A percentile compares a stretch with the other conserved stretches of the same genome.
Evolutionary conservation across 306 rosid species (phyloP).

Genomic region (Fagus crenata): DNA sequence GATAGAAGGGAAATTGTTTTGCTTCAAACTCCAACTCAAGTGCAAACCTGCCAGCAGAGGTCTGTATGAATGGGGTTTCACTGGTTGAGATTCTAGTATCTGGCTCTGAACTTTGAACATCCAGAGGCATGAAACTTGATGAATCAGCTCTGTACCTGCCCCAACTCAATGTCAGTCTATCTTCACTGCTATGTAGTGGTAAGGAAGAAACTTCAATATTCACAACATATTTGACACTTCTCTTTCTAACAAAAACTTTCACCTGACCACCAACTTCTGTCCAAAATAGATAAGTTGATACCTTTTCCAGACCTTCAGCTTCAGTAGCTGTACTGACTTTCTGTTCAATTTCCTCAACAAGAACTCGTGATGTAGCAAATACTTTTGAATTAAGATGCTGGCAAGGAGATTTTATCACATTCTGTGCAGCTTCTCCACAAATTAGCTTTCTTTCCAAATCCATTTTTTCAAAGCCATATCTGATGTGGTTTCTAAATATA

Average conservation of each 20-base stretch:
- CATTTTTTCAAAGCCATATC: constrained; percentile 33
- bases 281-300: constrained; percentile 62
- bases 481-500: constrained; percentile 23
- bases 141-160: constrained; percentile 63
- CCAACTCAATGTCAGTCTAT: constrained; percentile 58
- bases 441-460: constrained; percentile 34
- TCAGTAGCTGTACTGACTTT: constrained; percentile 28
- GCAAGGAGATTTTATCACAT: constrained; percentile 1
- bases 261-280: constrained; percentile 70
- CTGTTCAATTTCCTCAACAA: constrained; percentile 41
- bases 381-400: constrained; percentile 33
- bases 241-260: constrained; percentile 60
- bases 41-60: constrained; percentile 39
- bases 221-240: constrained; percentile 45
- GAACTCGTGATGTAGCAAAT: constrained; percentile 46
- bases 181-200: constrained; percentile 29
- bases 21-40: constrained; percentile 70
- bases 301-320: constrained; percentile 39
- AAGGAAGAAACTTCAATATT: constrained; percentile 56
- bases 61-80: constrained; percentile 37
- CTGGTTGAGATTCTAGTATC: constrained; percentile 35
- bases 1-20: constrained; percentile 62
- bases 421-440: constrained; percentile 28
- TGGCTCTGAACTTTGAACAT: constrained; percentile 27
- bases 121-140: constrained; percentile 35